Conservation (phyloP, 768 basidiomycete genomes). For the Butyriboletus loyo region DNA sequence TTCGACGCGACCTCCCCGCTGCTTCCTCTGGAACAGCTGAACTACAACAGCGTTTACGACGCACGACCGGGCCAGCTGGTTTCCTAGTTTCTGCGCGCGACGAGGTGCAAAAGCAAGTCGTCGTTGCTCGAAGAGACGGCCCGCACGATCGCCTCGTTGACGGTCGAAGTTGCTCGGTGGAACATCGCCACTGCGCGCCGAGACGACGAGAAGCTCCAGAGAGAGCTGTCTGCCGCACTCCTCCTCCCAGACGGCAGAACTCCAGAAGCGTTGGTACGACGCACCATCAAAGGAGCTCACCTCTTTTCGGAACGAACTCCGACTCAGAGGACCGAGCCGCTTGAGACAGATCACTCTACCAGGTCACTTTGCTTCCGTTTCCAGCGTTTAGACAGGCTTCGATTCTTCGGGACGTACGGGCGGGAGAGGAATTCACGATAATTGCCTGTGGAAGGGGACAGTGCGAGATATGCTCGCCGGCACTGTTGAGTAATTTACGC, state of each 20-base stretch:
- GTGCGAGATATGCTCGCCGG: no score
- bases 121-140: neutral
- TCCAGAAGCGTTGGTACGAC: neutral
- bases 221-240: no score
- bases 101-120: neutral
- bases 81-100: neutral
- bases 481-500: no score
- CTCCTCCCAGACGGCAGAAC: neutral
- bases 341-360: no score
- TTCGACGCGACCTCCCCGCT: neutral
- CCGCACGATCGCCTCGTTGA: neutral
- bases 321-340: neutral
- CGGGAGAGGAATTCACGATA: no score
- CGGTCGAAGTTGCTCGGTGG: neutral
- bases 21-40: neutral
- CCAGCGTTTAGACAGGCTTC: no score
- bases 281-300: neutral
- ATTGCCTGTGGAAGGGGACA: no score
- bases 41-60: neutral
- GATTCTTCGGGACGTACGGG: no score
- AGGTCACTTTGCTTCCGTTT: neutral
- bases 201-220: no score
- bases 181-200: no score
- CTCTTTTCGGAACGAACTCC: neutral
- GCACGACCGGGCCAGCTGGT: neutral